Base-by-base conservation (phyloP, 139 green algal species). In the Micractinium sp. region DNA sequence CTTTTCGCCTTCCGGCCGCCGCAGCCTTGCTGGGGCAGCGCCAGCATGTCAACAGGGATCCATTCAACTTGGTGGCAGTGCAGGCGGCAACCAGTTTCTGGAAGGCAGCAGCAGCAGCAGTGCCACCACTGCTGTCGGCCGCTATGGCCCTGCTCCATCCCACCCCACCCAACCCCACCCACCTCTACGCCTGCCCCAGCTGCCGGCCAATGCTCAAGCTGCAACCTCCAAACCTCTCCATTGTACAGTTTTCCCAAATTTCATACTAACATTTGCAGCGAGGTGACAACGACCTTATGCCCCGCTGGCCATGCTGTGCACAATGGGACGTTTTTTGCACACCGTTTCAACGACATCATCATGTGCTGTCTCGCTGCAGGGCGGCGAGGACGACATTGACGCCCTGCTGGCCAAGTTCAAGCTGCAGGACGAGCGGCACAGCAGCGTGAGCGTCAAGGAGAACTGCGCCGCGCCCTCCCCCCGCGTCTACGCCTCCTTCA, bases 401-500 rank as follows among this genome's bases (percentile, higher is more conserved):
- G 47, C 78, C 7, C 84, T 93, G 61, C 91, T 99, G 61, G 92
- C 92, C 19, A 90, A 94, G 88, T 97, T 98, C 85, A 92, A 92
- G 56, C 75, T 96, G 89, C 22, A 90, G 75, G 95, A 97, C 53
- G 92, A 95, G 86, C 82, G 85, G 56, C 90, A 88, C 75, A 93
- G 79, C 14, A 74, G 33, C 27, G 90, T 96, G 47, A 61, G 75
- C 9, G 91, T 99, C 1, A 78, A 94, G 29, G 87, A 92, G 5
- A 36, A 77, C 83, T 89, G 97, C 90, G 94, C 91, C 35, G 39
- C 90, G 20, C 93, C 97, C 19, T 94, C 93, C n/a, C 91, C 96
- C 1, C 93, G 97, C 35, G 96, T 98, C 16, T 97, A 96, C 76
- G 94, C 93, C 19, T 95, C 94, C 13, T 89, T 95, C 60, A 89